Conservation (phyloP, 176 grass and related monocot species). For the Juncus inflexus region DNA sequence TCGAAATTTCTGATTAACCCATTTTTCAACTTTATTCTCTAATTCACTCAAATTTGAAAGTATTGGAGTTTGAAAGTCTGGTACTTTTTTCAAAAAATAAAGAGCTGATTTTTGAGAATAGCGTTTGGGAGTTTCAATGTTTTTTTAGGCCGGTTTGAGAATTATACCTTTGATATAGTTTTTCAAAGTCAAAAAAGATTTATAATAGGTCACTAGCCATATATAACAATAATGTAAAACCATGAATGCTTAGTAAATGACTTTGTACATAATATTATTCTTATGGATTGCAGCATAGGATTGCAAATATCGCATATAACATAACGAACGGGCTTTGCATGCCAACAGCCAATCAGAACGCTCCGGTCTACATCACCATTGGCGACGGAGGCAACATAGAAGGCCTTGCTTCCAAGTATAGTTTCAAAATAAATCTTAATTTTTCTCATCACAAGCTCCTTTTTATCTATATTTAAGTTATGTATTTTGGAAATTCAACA, state of each 20-base stretch:
- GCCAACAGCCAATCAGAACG: constrained; percentile 18
- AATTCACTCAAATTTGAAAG: no score
- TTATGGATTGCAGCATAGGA: constrained; percentile 36
- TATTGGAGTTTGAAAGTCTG: no score
- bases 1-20: no score
- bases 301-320: constrained; percentile 57
- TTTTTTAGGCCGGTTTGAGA: not conserved
- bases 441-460: not conserved
- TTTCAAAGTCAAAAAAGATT: not conserved
- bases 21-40: no score
- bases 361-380: constrained; percentile 66
- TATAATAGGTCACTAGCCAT: not conserved
- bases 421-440: not conserved
- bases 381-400: constrained; percentile 72
- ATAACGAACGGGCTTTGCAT: constrained; percentile 40
- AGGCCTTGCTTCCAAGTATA: constrained; percentile 46
- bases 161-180: not conserved
- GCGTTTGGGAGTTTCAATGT: no score
- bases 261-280: not conserved
- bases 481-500: no score
- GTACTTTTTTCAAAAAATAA: not conserved
- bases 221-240: not conserved
- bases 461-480: no score
- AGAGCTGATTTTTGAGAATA: not conserved
- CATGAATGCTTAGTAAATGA: not conserved